phyloP scores from a whole-genome alignment of 2,329 filamentous ascomycete species.

The Aspergillus thermomutatus region DNA sequence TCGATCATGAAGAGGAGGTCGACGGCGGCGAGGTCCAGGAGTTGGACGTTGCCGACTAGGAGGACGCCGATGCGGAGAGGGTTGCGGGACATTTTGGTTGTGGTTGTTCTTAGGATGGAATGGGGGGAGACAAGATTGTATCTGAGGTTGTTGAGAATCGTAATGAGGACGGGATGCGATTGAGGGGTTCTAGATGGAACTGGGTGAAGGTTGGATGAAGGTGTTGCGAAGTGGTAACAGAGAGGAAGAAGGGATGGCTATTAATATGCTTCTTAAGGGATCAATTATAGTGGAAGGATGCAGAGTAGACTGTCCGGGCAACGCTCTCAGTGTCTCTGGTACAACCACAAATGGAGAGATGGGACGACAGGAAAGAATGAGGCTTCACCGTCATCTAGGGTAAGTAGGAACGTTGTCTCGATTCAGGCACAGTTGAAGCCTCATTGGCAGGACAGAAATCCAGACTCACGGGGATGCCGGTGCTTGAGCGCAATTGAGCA shows the following conservation, averaged over 20 bases:
- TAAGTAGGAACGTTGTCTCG: no score
- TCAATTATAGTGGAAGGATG: not conserved
- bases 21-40: slow-evolving; percentile 37
- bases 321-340: not conserved
- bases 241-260: not conserved
- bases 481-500: not conserved
- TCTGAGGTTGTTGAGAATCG: not conserved
- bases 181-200: no score
- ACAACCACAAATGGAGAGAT: not conserved
- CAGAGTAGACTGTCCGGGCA: not conserved
- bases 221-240: not conserved
- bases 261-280: not conserved
- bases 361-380: not conserved
- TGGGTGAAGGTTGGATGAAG: not conserved
- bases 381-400: not conserved
- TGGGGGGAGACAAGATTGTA: not conserved
- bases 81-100: slow-evolving; percentile 5
- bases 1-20: slow-evolving; percentile 39
- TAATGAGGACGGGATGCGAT: no score
- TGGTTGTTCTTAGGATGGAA: not conserved
- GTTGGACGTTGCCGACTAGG: slow-evolving; percentile 33
- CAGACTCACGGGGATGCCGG: not conserved
- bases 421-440: not conserved
- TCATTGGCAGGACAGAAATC: not conserved
- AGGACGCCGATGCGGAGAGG: slow-evolving; percentile 33